Conservation (phyloP, 2,329 filamentous ascomycete genomes). For the Xylariaceae sp. region DNA sequence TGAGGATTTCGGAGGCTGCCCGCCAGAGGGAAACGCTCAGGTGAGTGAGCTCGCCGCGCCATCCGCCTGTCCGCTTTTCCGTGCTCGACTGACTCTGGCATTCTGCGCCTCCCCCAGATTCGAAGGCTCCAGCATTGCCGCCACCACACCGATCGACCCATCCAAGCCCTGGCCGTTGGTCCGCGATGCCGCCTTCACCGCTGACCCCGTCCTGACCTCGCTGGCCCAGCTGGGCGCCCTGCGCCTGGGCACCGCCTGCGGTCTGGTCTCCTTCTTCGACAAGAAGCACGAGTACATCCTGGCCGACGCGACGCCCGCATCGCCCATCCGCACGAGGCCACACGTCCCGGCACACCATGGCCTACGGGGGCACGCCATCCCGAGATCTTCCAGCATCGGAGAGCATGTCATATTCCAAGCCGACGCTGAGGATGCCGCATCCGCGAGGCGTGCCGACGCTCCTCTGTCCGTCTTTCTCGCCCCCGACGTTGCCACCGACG, state of each 20-base stretch:
- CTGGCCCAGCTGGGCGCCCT: constrained; percentile 42
- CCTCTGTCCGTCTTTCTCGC: constrained; percentile 27
- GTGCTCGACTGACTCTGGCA: background rate
- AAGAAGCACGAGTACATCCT: constrained; percentile 39
- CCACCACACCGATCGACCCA: background rate
- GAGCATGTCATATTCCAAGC: constrained; percentile 18
- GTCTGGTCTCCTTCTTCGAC: constrained; percentile 45
- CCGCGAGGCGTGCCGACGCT: background rate
- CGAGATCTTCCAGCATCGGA: constrained; percentile 23
- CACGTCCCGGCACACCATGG: constrained; percentile 1
- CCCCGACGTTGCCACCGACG: constrained; percentile 22
- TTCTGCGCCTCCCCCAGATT: background rate
- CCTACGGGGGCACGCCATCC: constrained; percentile 23
- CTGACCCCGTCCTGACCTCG: constrained; percentile 36
- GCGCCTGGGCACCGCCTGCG: constrained; percentile 33
- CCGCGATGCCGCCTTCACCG: background rate
- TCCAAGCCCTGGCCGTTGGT: background rate
- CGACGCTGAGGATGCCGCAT: background rate
- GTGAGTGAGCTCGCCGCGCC: background rate
- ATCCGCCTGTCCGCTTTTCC: background rate
- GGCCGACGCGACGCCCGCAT: constrained; percentile 39
- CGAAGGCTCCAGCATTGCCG: background rate
- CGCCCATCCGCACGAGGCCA: constrained; percentile 31
- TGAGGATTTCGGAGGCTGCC: constrained; percentile 1
- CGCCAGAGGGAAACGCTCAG: background rate